A percentile compares a stretch with the other conserved stretches of the same genome.
Conservation (phyloP, 495 filamentous ascomycete genomes). For the Parachaetomium inaequale region DNA sequence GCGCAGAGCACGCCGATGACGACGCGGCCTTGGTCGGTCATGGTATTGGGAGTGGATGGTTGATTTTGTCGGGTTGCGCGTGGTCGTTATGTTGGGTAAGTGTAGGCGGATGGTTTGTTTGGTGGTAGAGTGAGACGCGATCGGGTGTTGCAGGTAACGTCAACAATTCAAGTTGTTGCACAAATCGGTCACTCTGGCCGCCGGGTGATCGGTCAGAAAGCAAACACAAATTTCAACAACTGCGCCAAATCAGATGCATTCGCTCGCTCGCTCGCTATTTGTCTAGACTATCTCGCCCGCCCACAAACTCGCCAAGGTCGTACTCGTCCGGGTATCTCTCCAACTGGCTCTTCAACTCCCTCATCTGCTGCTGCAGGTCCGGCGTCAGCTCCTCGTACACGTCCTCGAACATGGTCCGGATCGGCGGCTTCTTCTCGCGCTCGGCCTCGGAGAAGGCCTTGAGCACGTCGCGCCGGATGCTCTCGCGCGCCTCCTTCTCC, state of each 20-base stretch:
- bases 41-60: not conserved
- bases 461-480: slow-evolving; percentile 68
- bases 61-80: not conserved
- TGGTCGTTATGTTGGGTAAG: not conserved
- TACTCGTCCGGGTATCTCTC: slow-evolving; percentile 93
- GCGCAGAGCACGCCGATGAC: slow-evolving; percentile 19
- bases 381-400: slow-evolving; percentile 85
- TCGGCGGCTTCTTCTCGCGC: slow-evolving; percentile 78
- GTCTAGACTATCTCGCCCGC: slow-evolving; percentile 63
- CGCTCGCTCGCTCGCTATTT: slow-evolving; percentile 17
- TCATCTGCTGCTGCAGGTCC: slow-evolving; percentile 75
- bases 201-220: not conserved
- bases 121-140: not conserved
- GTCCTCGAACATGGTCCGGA: slow-evolving; percentile 77
- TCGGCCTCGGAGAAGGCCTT: slow-evolving; percentile 85
- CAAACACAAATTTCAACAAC: not conserved
- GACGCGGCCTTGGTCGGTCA: slow-evolving; percentile 12
- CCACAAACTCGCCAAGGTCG: slow-evolving; percentile 73
- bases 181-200: not conserved
- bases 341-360: slow-evolving; percentile 68
- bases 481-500: slow-evolving; percentile 67
- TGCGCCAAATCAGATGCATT: not conserved
- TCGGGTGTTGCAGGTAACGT: not conserved
- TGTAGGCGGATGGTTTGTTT: too few species aligned
- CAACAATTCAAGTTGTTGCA: not conserved